These are phyloP conservation scores for Xylaria polymorpha DNA, from an alignment of 2,329 filamentous ascomycete genomes.

Conservation along the genomic window DNA sequence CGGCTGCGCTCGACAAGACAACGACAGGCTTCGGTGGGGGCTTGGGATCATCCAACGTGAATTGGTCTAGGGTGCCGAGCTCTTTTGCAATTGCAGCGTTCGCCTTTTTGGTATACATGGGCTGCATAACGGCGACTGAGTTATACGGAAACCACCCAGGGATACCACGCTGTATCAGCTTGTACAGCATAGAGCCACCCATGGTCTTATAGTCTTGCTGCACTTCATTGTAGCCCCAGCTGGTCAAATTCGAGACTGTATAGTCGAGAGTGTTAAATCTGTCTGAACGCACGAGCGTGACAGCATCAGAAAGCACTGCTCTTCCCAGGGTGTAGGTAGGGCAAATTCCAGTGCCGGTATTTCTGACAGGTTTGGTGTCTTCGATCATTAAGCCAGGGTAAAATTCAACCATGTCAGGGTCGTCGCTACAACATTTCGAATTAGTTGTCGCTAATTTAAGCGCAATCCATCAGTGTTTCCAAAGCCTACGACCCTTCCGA, in stretches of 20 bases:
- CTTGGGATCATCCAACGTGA: conserved; percentile 52
- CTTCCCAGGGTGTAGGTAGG: conserved; percentile 65
- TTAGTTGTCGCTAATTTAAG: background rate
- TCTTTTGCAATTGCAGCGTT: conserved; percentile 55
- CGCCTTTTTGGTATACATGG: conserved; percentile 58
- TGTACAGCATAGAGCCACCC: conserved; percentile 59
- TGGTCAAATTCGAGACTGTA: conserved; percentile 54
- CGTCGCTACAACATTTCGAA: conserved; percentile 33
- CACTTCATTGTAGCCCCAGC: conserved; percentile 59
- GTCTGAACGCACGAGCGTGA: conserved; percentile 68
- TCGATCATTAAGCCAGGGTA: conserved; percentile 76
- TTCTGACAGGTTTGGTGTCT: conserved; percentile 62
- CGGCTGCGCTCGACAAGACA: conserved; percentile 44
- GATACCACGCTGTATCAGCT: conserved; percentile 59
- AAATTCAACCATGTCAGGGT: conserved; percentile 74
- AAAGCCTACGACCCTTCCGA: background rate
- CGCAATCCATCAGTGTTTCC: background rate
- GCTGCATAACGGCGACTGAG: conserved; percentile 58
- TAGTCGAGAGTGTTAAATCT: conserved; percentile 67
- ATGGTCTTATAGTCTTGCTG: conserved; percentile 53
- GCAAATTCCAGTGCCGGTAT: conserved; percentile 64
- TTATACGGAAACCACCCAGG: conserved; percentile 59
- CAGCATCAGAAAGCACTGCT: conserved; percentile 69
- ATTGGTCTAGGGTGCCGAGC: conserved; percentile 53
- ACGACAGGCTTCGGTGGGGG: conserved; percentile 49